These are phyloP conservation scores for Euclidium syriacum DNA, from an alignment of 345 rosid species.

Conservation along the genomic window DNA sequence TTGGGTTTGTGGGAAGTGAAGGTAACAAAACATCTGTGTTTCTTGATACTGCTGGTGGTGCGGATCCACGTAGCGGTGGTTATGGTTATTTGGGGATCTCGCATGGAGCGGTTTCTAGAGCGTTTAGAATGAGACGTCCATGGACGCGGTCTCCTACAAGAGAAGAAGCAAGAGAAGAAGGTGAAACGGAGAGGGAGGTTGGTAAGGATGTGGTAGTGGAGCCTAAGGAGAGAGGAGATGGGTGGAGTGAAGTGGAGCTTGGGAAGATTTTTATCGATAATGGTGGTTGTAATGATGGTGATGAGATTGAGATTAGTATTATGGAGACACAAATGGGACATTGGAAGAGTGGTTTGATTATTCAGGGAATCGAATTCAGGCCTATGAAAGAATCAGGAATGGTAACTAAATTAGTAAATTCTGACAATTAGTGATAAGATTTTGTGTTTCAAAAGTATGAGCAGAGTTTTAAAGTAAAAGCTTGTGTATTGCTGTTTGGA, in stretches of 20 bases:
- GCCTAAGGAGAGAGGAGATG: conserved; percentile 50
- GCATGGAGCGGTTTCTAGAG: conserved; percentile 10
- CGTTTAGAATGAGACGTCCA: conserved; percentile 20
- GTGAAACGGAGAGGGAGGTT: conserved; percentile 4
- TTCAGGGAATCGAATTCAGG: conserved; percentile 60
- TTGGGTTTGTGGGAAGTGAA: conserved; percentile 37
- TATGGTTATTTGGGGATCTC: not conserved
- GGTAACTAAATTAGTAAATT: not conserved
- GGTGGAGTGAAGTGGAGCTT: conserved; percentile 63
- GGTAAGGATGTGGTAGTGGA: conserved; percentile 17
- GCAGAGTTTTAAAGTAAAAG: not conserved
- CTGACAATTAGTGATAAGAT: not conserved
- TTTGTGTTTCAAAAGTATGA: not conserved
- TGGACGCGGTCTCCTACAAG: conserved; percentile 6
- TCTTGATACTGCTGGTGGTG: not conserved
- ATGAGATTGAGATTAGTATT: conserved; percentile 41
- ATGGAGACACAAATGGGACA: conserved; percentile 36
- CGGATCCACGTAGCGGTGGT: not conserved
- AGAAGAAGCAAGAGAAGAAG: conserved; percentile 9
- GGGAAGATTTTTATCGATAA: conserved; percentile 32
- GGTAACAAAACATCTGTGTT: conserved; percentile 8
- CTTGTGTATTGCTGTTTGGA: not conserved
- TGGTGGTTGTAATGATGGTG: conserved; percentile 24
- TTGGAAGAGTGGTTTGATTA: conserved; percentile 56
- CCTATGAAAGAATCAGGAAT: conserved; percentile 31